Percentiles rank a stretch among this genome's conserved stretches.
Conservation (phyloP, 352 stramenopile genomes). For the Blastocystis sp. region DNA sequence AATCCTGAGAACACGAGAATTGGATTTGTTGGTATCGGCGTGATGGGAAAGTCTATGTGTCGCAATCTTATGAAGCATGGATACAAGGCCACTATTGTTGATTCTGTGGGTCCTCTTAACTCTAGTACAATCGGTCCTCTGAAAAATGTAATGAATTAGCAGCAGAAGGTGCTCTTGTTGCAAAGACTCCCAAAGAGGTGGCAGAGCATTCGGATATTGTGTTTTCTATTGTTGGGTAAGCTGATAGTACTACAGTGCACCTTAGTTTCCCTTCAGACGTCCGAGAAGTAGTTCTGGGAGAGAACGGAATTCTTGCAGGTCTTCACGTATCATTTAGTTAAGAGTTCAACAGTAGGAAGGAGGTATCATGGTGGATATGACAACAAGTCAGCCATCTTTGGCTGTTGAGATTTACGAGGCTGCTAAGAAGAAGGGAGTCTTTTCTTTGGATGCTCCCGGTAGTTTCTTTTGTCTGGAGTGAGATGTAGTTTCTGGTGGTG, state of each 20-base stretch:
- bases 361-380: constrained; percentile 82
- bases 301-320: constrained; percentile 58
- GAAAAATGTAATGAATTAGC: constrained; percentile 75
- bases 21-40: constrained; percentile 77
- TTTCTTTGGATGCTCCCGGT: constrained; percentile 64
- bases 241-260: constrained; percentile 36
- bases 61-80: constrained; percentile 76
- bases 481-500: constrained; percentile 74
- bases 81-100: constrained; percentile 74
- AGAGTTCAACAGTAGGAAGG: constrained; percentile 64
- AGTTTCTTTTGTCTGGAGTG: not conserved
- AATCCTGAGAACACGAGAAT: constrained; percentile 67
- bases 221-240: constrained; percentile 79
- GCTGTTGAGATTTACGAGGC: constrained; percentile 78
- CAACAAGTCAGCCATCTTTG: constrained; percentile 77
- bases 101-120: not conserved
- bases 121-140: constrained; percentile 72
- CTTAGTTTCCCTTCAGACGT: constrained; percentile 69
- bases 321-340: not conserved
- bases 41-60: constrained; percentile 83
- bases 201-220: constrained; percentile 78
- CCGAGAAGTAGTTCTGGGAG: constrained; percentile 66
- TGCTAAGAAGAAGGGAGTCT: constrained; percentile 68
- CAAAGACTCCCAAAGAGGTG: constrained; percentile 75
- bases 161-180: constrained; percentile 74